Evolutionary conservation across 148 eudicot genomes (phyloP).

Genomic region (Heliosperma pusillum): DNA sequence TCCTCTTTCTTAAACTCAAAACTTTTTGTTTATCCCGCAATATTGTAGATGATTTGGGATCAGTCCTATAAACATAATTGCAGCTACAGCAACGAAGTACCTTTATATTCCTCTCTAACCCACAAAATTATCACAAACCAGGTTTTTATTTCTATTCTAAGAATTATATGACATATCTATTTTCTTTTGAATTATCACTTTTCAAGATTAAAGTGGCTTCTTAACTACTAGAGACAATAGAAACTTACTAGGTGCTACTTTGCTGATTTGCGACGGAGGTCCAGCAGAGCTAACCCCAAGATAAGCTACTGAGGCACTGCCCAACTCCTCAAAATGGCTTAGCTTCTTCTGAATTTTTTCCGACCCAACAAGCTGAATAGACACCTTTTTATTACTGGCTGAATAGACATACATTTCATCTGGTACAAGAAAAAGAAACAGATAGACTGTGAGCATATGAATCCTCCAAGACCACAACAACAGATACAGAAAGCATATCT

Average conservation of each 20-base stretch:
- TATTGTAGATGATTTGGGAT: background rate
- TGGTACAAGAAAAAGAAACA: slow-evolving; percentile 29
- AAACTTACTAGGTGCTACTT: slow-evolving; percentile 68
- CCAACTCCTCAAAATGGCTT: slow-evolving; percentile 70
- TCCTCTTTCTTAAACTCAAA: background rate
- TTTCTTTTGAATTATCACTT: background rate
- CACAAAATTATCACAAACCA: background rate
- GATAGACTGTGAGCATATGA: background rate
- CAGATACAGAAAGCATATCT: background rate
- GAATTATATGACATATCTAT: background rate
- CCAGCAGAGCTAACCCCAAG: slow-evolving; percentile 80
- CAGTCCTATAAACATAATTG: background rate
- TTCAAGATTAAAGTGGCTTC: background rate
- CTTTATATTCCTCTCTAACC: background rate
- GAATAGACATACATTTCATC: slow-evolving; percentile 99
- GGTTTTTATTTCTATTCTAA: background rate
- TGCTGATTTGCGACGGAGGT: slow-evolving; percentile 39
- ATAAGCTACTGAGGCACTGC: slow-evolving; percentile 63
- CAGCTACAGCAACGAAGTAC: background rate
- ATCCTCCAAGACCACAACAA: background rate
- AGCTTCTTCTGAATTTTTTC: slow-evolving; percentile 77
- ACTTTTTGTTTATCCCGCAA: too few relatives aligned
- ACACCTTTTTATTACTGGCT: slow-evolving; percentile 62
- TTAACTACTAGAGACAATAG: background rate
- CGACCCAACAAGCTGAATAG: slow-evolving; percentile 78